Base-by-base conservation (phyloP, 1,139 yeast species). In the Geotrichum restrictum region DNA sequence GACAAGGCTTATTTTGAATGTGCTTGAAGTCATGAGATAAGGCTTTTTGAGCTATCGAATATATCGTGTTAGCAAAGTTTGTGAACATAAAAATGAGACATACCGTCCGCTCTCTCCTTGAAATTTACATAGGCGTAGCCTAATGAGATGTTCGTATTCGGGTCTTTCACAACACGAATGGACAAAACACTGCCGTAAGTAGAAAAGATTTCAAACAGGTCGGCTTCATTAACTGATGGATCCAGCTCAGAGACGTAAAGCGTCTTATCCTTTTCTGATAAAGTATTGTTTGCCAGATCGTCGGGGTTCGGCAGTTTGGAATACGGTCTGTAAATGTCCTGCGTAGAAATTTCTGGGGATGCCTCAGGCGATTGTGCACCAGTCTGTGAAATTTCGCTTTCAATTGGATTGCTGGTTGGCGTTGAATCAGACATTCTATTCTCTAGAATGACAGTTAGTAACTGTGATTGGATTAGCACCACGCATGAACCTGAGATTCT, bases 111-210 rank as follows among this genome's bases (percentile, higher is more conserved):
- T 61, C 78, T 75, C 70, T 80, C 81, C 73, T 80, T 83, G 80
- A 77, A 89, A 81, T 88, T 88, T 64, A 89, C 95, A 73, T 87
- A 89, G 66, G 95, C 96, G 72, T 89, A 88, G 69, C 96, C 96
- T 66, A 88, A 78, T 52, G 96, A 86, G 66, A 83, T 83, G 76
- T 86, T 87, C 70, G 95, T 79, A 62, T 85, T 80, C 58, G 91
- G 87, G 71, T 89, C 96, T 76, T 95, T 88, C 72, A 95, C 87
- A 57, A 89, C 93, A 74, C 95, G 83, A 71, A 89, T 86, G 56
- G 95, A 85, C 46, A 91, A 77, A 60, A 88, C 94, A 67, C 81
- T 85, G 62, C 95, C 95, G 66, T 85, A 80, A 64, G 85, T 85
- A 48, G 94, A 82, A 74, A 89, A 89, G 64, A 85, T 76, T 70